Evolutionary conservation across 2,329 filamentous ascomycete genomes (phyloP).

Genomic region (Colletotrichum costaricense): DNA sequence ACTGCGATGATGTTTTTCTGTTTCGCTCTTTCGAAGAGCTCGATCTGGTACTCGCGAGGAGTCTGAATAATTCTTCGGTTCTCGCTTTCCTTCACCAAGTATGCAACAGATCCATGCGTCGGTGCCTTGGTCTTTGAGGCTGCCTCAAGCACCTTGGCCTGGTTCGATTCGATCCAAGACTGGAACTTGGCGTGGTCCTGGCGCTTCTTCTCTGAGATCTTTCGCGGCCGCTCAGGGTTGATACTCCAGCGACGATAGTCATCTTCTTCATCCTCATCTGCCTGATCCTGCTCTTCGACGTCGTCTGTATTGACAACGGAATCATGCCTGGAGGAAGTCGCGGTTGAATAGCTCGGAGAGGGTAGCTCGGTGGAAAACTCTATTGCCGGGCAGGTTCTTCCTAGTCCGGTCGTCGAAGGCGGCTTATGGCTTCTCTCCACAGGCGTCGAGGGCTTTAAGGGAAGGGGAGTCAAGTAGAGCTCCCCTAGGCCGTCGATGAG

Average conservation of each 20-base stretch:
- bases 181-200: slow-evolving; percentile 63
- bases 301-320: not conserved
- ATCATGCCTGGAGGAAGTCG: not conserved
- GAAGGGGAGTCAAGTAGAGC: not conserved
- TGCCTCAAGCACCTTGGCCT: slow-evolving; percentile 47
- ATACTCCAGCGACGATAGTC: slow-evolving; percentile 41
- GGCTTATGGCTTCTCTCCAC: not conserved
- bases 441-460: not conserved
- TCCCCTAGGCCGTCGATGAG: too few relatives aligned
- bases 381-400: not conserved
- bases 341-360: too few relatives aligned
- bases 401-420: not conserved
- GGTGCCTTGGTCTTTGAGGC: slow-evolving; percentile 40
- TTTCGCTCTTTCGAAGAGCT: slow-evolving; percentile 91
- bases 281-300: not conserved
- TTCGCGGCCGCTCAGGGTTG: slow-evolving; percentile 47
- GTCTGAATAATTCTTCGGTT: slow-evolving; percentile 73
- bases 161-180: slow-evolving; percentile 51
- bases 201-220: slow-evolving; percentile 59
- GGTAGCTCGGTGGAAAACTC: not conserved
- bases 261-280: slow-evolving; percentile 20
- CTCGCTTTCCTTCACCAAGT: slow-evolving; percentile 49
- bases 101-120: slow-evolving; percentile 45
- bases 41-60: slow-evolving; percentile 90
- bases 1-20: slow-evolving; percentile 90